phyloP scores from a whole-genome alignment of 768 basidiomycete species.

The Serendipita vermifera region DNA sequence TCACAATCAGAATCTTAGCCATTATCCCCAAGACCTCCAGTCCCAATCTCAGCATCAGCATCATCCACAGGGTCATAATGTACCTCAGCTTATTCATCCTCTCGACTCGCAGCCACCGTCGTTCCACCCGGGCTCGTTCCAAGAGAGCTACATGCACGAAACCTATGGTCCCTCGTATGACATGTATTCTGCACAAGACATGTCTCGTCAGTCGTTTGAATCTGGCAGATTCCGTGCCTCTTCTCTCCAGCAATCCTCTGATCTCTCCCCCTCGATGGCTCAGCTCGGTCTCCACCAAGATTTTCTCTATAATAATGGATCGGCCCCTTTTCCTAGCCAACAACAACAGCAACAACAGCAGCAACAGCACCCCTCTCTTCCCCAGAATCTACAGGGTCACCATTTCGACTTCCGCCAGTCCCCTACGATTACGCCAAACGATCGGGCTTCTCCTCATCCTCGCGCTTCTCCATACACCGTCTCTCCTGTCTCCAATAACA shows the following conservation, averaged over 20 bases:
- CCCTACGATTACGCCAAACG: neutral
- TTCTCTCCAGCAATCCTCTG: neutral
- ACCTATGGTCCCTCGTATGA: neutral
- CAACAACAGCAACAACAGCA: neutral
- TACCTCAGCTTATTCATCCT: neutral
- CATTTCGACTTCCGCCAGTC: conserved; percentile 2
- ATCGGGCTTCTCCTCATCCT: conserved; percentile 1
- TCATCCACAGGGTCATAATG: too few relatives aligned
- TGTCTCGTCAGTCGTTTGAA: neutral
- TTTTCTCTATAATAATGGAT: neutral
- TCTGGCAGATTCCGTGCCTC: neutral
- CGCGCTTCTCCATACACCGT: neutral
- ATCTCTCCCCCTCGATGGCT: conserved; percentile 1
- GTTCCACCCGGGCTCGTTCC: neutral
- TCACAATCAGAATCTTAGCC: neutral
- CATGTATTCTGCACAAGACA: neutral
- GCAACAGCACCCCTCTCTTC: neutral
- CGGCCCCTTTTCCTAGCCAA: neutral
- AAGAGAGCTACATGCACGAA: neutral
- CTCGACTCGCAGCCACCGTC: neutral
- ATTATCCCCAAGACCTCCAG: neutral
- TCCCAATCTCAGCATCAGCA: neutral
- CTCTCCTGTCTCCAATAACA: neutral
- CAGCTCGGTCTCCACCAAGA: conserved; percentile 8
- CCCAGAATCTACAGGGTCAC: neutral